These are phyloP conservation scores for Diutina pseudorugosa DNA, from an alignment of 1,139 yeast genomes.

Conservation along the genomic window DNA sequence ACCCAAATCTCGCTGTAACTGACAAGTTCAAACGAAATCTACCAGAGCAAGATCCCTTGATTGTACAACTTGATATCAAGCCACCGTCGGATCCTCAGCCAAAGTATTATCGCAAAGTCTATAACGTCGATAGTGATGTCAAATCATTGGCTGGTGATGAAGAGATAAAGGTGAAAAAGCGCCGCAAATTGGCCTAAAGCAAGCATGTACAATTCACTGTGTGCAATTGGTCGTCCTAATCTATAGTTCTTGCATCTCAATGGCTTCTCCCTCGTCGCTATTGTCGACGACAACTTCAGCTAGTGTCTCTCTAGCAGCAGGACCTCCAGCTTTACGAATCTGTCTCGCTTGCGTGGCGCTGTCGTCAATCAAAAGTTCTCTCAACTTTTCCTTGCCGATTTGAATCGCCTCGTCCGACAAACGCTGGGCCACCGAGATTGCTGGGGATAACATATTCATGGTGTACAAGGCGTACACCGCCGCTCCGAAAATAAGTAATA, in stretches of 20 bases:
- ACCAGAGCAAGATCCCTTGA: background rate
- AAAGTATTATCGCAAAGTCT: background rate
- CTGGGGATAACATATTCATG: slow-evolving; percentile 67
- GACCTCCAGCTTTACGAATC: background rate
- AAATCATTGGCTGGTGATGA: background rate
- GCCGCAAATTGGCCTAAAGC: background rate
- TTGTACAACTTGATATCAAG: background rate
- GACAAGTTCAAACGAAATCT: background rate
- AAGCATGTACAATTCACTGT: too few relatives aligned
- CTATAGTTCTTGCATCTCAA: slow-evolving; percentile 1
- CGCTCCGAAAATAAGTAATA: slow-evolving; percentile 43
- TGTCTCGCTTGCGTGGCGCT: slow-evolving; percentile 5
- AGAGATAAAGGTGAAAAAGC: background rate
- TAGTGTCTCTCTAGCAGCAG: background rate
- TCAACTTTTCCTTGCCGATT: slow-evolving; percentile 47
- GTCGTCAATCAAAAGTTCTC: slow-evolving; percentile 32
- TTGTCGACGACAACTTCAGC: background rate
- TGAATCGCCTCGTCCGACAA: slow-evolving; percentile 44
- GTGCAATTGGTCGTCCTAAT: background rate
- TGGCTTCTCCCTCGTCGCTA: background rate
- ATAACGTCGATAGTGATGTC: background rate
- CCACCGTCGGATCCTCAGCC: background rate
- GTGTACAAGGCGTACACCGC: slow-evolving; percentile 57
- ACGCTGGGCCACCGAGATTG: slow-evolving; percentile 45
- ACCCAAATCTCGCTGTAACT: background rate